Evolutionary conservation across 495 filamentous ascomycete species (phyloP).

Genomic region (Penicillium odoratum): DNA sequence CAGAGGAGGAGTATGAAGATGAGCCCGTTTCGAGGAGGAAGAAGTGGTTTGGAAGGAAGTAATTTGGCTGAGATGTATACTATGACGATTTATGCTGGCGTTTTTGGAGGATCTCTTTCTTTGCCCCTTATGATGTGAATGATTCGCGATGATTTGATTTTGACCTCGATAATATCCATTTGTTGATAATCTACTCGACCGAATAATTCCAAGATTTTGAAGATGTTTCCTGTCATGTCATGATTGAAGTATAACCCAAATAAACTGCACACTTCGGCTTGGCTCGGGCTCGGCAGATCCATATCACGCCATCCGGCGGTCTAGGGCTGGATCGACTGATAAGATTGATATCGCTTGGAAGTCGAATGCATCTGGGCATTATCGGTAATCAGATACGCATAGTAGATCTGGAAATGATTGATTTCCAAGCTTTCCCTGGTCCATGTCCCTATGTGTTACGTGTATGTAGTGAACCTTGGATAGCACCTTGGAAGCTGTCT

Average conservation of each 20-base stretch:
- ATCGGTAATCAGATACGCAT: neutral
- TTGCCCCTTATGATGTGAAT: slow-evolving; percentile 10
- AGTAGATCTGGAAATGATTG: too few species aligned
- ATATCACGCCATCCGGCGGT: slow-evolving; percentile 4
- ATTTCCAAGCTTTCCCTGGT: too few species aligned
- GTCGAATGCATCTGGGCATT: neutral
- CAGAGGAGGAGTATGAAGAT: slow-evolving; percentile 16
- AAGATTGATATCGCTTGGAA: slow-evolving; percentile 2
- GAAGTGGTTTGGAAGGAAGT: slow-evolving; percentile 41
- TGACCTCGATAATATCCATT: slow-evolving; percentile 1
- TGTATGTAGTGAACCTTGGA: too few species aligned
- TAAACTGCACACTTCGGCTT: too few species aligned
- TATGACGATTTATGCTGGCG: slow-evolving; percentile 18
- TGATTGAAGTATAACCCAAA: neutral
- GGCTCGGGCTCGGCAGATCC: neutral
- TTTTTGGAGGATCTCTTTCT: neutral
- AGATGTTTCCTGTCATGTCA: neutral
- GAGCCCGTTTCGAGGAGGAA: slow-evolving; percentile 23
- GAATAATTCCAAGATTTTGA: neutral
- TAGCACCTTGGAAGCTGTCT: neutral
- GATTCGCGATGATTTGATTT: slow-evolving; percentile 10
- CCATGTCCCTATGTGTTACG: too few species aligned
- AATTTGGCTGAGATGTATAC: slow-evolving; percentile 27
- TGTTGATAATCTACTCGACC: neutral
- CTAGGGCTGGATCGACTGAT: slow-evolving; percentile 4